A percentile compares a stretch with the other conserved stretches of the same genome.
Conservation (phyloP, 2,329 filamentous ascomycete species). For the Fusarium hostae region DNA sequence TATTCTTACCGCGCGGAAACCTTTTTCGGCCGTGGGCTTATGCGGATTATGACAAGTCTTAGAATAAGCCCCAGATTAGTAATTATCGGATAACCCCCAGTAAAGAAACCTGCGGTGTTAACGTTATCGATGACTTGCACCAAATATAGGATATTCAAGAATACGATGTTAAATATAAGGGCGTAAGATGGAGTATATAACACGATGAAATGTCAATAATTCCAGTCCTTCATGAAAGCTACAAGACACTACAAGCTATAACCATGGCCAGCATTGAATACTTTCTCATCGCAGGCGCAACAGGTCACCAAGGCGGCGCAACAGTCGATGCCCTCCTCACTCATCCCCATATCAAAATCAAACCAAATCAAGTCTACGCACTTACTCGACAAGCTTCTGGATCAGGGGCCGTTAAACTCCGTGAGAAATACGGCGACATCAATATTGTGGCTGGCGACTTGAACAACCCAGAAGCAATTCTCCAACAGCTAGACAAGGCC, state of each 20-base stretch:
- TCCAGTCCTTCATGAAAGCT: neutral
- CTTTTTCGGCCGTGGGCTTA: neutral
- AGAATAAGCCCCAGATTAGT: neutral
- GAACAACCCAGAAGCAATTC: constrained; percentile 59
- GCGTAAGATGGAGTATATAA: neutral
- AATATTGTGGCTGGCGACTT: constrained; percentile 67
- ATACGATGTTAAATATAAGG: neutral
- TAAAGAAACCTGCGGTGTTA: neutral
- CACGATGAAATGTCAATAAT: neutral
- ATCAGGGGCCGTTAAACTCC: constrained; percentile 52
- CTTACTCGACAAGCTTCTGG: constrained; percentile 62
- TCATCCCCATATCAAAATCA: constrained; percentile 55
- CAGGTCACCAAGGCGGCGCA: constrained; percentile 47
- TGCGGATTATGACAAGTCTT: neutral
- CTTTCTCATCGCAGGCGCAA: constrained; percentile 45
- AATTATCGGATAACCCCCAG: neutral
- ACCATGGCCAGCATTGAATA: constrained; percentile 16
- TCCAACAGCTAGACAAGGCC: constrained; percentile 45
- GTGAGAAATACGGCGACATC: constrained; percentile 54
- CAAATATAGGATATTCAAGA: neutral
- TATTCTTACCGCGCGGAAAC: constrained; percentile 2
- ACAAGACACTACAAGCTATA: no score
- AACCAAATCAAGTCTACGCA: constrained; percentile 52
- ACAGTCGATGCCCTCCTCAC: constrained; percentile 42
- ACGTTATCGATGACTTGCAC: neutral